phyloP scores from a whole-genome alignment of 352 stramenopile genomes.

The Bremia lactucae region DNA sequence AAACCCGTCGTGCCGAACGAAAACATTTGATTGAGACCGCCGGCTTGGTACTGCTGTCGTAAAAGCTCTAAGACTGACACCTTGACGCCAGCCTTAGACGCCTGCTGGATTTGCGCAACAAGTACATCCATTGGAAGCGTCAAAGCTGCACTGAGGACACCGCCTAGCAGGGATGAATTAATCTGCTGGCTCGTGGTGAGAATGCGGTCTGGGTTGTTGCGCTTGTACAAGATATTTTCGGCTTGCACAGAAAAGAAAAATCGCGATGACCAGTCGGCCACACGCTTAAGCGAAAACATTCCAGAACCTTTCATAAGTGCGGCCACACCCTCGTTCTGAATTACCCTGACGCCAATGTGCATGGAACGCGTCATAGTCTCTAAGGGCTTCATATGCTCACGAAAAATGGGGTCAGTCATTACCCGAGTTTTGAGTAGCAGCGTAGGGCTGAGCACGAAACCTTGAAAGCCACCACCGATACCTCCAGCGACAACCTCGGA shows the following conservation, averaged over 20 bases:
- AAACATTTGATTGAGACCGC: slow-evolving; percentile 68
- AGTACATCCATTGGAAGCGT: slow-evolving; percentile 90
- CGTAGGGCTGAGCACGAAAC: slow-evolving; percentile 87
- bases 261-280: slow-evolving; percentile 87
- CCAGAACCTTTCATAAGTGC: slow-evolving; percentile 88
- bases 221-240: slow-evolving; percentile 73
- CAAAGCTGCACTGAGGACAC: slow-evolving; percentile 54
- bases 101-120: slow-evolving; percentile 89
- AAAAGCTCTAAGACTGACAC: slow-evolving; percentile 72
- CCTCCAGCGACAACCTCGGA: slow-evolving; percentile 82
- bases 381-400: slow-evolving; percentile 76
- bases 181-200: slow-evolving; percentile 72
- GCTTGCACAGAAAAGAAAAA: slow-evolving; percentile 88
- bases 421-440: slow-evolving; percentile 91
- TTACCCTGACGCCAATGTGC: slow-evolving; percentile 83
- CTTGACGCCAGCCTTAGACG: slow-evolving; percentile 77
- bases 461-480: slow-evolving; percentile 86
- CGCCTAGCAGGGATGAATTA: slow-evolving; percentile 73
- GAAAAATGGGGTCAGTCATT: slow-evolving; percentile 91
- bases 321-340: slow-evolving; percentile 74
- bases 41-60: slow-evolving; percentile 56
- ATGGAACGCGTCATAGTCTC: slow-evolving; percentile 80
- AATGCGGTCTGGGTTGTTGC: slow-evolving; percentile 40
- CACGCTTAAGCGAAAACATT: slow-evolving; percentile 88
- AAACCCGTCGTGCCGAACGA: slow-evolving; percentile 81